Evolutionary conservation across 208 protist species (phyloP).

Genomic region (Porcisia hertigi): DNA sequence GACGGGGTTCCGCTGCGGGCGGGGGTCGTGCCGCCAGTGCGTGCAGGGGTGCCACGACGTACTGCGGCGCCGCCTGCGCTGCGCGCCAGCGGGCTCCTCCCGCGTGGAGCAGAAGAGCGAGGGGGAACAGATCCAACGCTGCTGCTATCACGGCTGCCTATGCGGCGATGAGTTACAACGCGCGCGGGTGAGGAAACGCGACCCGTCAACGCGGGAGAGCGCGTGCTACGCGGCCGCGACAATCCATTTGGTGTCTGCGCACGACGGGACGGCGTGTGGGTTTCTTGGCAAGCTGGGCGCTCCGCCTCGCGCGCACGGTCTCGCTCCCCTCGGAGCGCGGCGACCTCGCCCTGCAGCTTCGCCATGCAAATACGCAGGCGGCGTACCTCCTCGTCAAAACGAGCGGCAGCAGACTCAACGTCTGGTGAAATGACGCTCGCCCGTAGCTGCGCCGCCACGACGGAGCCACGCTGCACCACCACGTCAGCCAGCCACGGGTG

Average conservation of each 20-base stretch:
- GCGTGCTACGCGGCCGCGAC: conserved; percentile 46
- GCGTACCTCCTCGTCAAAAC: conserved; percentile 80
- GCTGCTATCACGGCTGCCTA: conserved; percentile 51
- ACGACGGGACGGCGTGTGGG: conserved; percentile 56
- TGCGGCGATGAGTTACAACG: conserved; percentile 35
- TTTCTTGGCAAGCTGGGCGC: conserved; percentile 20
- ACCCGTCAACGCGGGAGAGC: conserved; percentile 40
- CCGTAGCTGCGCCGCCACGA: conserved; percentile 66
- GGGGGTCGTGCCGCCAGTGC: conserved; percentile 61
- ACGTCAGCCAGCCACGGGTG: conserved; percentile 91
- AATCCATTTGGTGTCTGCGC: conserved; percentile 64
- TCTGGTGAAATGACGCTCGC: conserved; percentile 43
- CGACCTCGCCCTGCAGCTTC: conserved; percentile 69
- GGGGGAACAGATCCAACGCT: conserved; percentile 40
- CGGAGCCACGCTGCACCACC: conserved; percentile 64
- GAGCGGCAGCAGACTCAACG: conserved; percentile 58
- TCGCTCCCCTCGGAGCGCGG: conserved; percentile 57
- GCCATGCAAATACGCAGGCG: conserved; percentile 74
- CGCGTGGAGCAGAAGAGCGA: conserved; percentile 45
- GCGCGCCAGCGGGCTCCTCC: conserved; percentile 71
- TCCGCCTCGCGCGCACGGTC: conserved; percentile 41
- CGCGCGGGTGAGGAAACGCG: conserved; percentile 41
- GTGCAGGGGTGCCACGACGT: conserved; percentile 78
- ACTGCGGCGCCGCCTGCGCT: conserved; percentile 74
- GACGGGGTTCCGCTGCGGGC: conserved; percentile 44